phyloP scores from a whole-genome alignment of 1,284 basidiomycete species.

The Rhodotorula sp. region DNA sequence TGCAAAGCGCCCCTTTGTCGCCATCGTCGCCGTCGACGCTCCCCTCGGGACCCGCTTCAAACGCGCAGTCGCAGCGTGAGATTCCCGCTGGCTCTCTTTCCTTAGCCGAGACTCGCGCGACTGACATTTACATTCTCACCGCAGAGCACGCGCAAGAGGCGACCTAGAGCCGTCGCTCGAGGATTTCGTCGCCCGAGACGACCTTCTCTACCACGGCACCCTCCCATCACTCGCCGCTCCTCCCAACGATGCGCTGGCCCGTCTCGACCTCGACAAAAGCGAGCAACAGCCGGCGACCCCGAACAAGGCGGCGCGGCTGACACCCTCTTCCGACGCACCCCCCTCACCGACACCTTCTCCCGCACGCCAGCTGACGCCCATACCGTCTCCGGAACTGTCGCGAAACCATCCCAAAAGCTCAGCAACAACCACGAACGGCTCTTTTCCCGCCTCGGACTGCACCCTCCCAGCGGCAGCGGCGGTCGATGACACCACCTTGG shows the following conservation, averaged over 20 bases:
- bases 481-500: conserved; percentile 27
- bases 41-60: conserved; percentile 61
- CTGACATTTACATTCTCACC: neutral
- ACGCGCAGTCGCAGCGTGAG: conserved; percentile 37
- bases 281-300: neutral
- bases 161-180: conserved; percentile 54
- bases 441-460: too few species aligned
- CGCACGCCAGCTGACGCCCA: conserved; percentile 20
- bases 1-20: conserved; percentile 83
- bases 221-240: conserved; percentile 25
- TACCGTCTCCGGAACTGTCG: conserved; percentile 55
- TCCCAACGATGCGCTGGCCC: neutral
- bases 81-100: neutral
- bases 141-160: conserved; percentile 2
- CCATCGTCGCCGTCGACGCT: conserved; percentile 82
- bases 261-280: neutral
- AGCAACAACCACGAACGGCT: neutral
- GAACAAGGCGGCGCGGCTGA: conserved; percentile 34
- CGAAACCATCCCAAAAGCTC: conserved; percentile 28
- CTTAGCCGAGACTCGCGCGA: neutral
- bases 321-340: conserved; percentile 50
- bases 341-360: conserved; percentile 30
- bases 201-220: conserved; percentile 60
- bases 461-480: too few species aligned
- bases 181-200: conserved; percentile 65